Evolutionary conservation across 192 early-diverging fungal species (phyloP).

Genomic region (Kickxella alabastrina): DNA sequence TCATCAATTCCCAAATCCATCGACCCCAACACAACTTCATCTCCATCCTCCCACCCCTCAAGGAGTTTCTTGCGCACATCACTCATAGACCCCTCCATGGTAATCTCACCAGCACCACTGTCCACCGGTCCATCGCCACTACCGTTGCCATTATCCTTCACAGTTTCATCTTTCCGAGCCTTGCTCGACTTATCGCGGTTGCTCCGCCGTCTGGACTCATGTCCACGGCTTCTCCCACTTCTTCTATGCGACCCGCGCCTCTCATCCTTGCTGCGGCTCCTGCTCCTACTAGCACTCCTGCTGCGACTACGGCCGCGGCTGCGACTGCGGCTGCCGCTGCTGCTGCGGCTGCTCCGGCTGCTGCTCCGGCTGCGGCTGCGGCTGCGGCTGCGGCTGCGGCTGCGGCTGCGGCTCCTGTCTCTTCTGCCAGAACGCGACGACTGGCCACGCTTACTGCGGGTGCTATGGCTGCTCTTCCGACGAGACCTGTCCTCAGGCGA

Average conservation of each 20-base stretch:
- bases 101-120: no score
- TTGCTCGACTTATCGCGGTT: not conserved
- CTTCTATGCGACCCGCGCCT: slow-evolving; percentile 3
- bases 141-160: no score
- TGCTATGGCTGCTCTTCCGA: slow-evolving; percentile 15
- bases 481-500: not conserved
- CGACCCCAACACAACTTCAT: no score
- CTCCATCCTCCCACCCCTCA: no score
- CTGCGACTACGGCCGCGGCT: slow-evolving; percentile 19
- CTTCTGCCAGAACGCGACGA: slow-evolving; percentile 11
- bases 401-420: slow-evolving; percentile 4
- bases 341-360: slow-evolving; percentile 9
- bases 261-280: not conserved
- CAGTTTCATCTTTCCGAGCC: not conserved
- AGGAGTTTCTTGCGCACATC: no score
- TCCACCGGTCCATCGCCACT: not conserved
- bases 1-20: no score
- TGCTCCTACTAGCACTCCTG: slow-evolving; percentile 15
- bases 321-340: slow-evolving; percentile 10
- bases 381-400: slow-evolving; percentile 6
- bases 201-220: not conserved
- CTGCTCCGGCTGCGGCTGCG: slow-evolving; percentile 10
- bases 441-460: slow-evolving; percentile 5
- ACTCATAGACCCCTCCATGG: no score
- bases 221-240: not conserved